These are phyloP conservation scores for Incumbomyces delicatus DNA, from an alignment of 2,329 filamentous ascomycete species.

Conservation along the genomic window DNA sequence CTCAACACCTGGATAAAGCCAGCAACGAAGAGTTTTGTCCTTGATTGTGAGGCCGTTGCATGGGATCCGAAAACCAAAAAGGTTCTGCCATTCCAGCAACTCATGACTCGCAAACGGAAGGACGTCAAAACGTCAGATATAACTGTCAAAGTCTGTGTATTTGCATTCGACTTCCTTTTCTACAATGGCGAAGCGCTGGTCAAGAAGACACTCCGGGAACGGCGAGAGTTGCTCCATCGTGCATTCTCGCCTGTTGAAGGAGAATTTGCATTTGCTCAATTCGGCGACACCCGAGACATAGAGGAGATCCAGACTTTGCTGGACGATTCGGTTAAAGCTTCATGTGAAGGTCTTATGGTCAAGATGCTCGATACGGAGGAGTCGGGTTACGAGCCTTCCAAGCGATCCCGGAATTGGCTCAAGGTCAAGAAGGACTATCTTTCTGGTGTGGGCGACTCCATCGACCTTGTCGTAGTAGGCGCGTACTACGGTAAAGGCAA, in stretches of 20 bases:
- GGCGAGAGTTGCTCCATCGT: constrained; percentile 61
- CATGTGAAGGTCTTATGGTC: constrained; percentile 96
- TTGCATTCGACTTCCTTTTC: constrained; percentile 90
- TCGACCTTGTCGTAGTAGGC: constrained; percentile 90
- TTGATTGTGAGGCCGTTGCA: constrained; percentile 97
- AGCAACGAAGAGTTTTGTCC: constrained; percentile 84
- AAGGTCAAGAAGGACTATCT: constrained; percentile 99
- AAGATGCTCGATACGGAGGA: constrained; percentile 96
- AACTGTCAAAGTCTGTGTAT: constrained; percentile 93
- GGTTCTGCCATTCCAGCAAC: constrained; percentile 89
- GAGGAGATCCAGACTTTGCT: constrained; percentile 89
- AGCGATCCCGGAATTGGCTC: constrained; percentile 94
- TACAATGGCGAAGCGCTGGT: constrained; percentile 85
- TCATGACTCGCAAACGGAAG: constrained; percentile 97
- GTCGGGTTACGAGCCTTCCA: constrained; percentile 91
- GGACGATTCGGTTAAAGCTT: constrained; percentile 90
- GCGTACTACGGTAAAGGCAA: constrained; percentile 94
- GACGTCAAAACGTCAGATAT: constrained; percentile 93
- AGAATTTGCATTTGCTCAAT: constrained; percentile 83
- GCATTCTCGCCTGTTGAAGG: constrained; percentile 73
- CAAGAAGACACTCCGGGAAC: constrained; percentile 73
- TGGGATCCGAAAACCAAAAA: constrained; percentile 96
- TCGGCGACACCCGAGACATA: constrained; percentile 75
- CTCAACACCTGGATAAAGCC: constrained; percentile 81
- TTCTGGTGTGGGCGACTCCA: constrained; percentile 81